Evolutionary conservation across 2,329 filamentous ascomycete species (phyloP).

Genomic region (Coleophoma cylindrospora): DNA sequence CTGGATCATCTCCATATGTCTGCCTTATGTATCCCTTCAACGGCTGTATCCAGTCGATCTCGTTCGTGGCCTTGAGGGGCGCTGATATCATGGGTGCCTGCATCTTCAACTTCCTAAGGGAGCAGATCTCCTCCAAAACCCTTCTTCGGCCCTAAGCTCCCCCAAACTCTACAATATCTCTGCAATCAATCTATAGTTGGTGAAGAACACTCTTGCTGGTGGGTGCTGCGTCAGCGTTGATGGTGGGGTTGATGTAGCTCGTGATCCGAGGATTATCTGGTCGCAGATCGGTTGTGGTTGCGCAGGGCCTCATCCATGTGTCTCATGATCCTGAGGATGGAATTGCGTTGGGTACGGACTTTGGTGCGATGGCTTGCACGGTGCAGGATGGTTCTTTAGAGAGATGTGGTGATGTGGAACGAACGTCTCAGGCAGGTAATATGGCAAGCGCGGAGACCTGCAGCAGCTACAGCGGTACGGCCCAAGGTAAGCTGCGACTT

Average conservation of each 20-base stretch:
- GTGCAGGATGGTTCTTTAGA: too few species aligned
- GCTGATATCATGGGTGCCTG: slow-evolving; percentile 92
- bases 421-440: too few species aligned
- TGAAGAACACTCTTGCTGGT: neutral
- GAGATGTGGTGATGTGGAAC: too few species aligned
- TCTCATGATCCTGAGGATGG: neutral
- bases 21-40: slow-evolving; percentile 90
- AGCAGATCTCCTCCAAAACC: slow-evolving; percentile 28
- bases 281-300: neutral
- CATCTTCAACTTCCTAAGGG: slow-evolving; percentile 42
- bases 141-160: slow-evolving; percentile 24
- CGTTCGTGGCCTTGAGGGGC: slow-evolving; percentile 90
- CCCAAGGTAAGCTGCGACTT: too few species aligned
- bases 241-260: neutral
- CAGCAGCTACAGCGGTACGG: too few species aligned
- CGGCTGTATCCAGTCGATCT: slow-evolving; percentile 95
- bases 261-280: neutral
- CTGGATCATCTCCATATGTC: slow-evolving; percentile 93
- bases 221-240: neutral
- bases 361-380: too few species aligned
- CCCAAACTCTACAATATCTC: neutral
- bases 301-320: slow-evolving; percentile 1
- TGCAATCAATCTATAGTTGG: neutral
- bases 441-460: too few species aligned
- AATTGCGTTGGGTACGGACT: too few species aligned